Evolutionary conservation across 345 rosid genomes (phyloP).

Genomic region (Salix viminalis): DNA sequence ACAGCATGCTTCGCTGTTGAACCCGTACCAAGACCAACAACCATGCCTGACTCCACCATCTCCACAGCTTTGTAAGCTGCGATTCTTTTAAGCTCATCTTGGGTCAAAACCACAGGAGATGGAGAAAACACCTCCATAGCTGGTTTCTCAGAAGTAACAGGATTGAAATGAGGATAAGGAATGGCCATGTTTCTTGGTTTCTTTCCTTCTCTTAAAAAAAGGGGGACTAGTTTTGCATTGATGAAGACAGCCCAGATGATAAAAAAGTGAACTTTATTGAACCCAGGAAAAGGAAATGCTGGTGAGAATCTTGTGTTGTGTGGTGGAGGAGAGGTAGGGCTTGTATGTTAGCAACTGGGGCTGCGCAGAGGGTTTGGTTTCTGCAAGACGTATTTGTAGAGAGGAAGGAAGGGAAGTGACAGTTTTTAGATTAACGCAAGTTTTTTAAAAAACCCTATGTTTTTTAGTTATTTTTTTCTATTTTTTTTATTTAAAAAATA

Average conservation of each 20-base stretch:
- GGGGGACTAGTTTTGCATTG: background rate
- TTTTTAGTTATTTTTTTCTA: too few relatives aligned
- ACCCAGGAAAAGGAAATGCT: too few relatives aligned
- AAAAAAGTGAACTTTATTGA: background rate
- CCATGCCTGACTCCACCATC: slow-evolving; percentile 85
- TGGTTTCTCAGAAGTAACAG: background rate
- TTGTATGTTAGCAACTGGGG: background rate
- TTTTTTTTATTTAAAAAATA: too few relatives aligned
- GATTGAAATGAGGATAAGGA: slow-evolving; percentile 6
- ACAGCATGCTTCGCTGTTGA: slow-evolving; percentile 95
- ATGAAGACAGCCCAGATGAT: background rate
- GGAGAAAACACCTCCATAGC: slow-evolving; percentile 1
- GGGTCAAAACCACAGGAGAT: slow-evolving; percentile 40
- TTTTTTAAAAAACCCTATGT: too few relatives aligned
- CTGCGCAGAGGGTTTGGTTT: background rate
- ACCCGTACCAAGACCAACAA: slow-evolving; percentile 91
- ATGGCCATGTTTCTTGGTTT: background rate
- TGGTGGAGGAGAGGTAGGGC: too few relatives aligned
- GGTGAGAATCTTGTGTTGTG: background rate
- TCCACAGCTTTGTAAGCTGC: slow-evolving; percentile 88
- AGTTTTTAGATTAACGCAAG: too few relatives aligned
- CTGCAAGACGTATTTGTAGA: background rate
- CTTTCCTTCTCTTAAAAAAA: too few relatives aligned
- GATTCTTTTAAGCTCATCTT: slow-evolving; percentile 66
- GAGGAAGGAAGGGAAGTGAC: background rate